These are phyloP conservation scores for Cordyceps pruinosa DNA, from an alignment of 2,329 filamentous ascomycete species.

Conservation along the genomic window DNA sequence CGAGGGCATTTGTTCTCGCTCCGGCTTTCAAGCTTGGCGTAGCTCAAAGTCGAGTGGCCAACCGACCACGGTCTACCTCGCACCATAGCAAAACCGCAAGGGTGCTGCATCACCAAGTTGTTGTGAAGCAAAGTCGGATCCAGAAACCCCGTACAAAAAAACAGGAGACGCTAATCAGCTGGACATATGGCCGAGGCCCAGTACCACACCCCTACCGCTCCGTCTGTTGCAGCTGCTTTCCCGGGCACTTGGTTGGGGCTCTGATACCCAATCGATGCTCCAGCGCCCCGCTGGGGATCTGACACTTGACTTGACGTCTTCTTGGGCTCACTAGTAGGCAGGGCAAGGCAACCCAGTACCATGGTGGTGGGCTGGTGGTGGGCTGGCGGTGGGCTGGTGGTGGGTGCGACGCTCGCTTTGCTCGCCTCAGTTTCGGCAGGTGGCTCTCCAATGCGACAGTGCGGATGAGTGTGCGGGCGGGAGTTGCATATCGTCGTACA, in stretches of 20 bases:
- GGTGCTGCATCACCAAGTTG: background rate
- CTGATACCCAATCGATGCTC: constrained; percentile 7
- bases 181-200: too few relatives aligned
- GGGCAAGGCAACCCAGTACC: background rate
- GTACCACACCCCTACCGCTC: background rate
- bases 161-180: background rate
- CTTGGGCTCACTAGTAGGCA: background rate
- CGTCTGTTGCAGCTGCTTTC: constrained; percentile 1
- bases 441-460: background rate
- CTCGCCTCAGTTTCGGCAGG: background rate
- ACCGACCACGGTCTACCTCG: background rate
- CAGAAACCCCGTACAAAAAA: too few relatives aligned
- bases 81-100: background rate
- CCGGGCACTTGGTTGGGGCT: constrained; percentile 4
- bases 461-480: background rate
- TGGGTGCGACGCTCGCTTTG: background rate
- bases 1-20: too few relatives aligned
- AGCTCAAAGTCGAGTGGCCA: background rate
- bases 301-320: background rate
- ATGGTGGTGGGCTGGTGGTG: background rate
- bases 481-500: too few relatives aligned
- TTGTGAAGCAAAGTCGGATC: too few relatives aligned
- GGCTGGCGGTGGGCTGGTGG: background rate
- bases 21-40: too few relatives aligned
- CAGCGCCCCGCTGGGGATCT: constrained; percentile 7